A percentile compares a stretch with the other conserved stretches of the same genome.
phyloP scores from a whole-genome alignment of 202 grass and related monocot genomes.

The Panicum virgatum region DNA sequence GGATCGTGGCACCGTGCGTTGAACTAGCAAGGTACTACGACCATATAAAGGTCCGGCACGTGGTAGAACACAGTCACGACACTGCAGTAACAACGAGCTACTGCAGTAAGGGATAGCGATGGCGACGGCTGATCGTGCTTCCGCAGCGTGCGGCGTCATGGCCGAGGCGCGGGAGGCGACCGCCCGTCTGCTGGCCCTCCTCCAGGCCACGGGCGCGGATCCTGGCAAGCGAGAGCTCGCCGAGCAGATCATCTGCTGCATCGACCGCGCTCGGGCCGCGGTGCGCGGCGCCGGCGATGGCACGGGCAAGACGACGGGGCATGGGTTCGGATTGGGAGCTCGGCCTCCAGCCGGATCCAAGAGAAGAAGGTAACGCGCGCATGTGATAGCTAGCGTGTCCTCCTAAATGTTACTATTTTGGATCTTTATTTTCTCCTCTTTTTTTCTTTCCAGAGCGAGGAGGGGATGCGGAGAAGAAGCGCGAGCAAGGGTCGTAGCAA shows the following conservation, averaged over 20 bases:
- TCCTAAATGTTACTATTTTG: no score
- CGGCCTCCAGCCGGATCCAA: background rate
- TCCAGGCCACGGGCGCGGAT: background rate
- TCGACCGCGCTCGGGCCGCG: background rate
- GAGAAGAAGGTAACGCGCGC: background rate
- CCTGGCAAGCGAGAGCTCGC: background rate
- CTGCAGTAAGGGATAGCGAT: background rate
- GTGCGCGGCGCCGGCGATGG: background rate
- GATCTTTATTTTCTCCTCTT: no score
- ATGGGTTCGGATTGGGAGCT: background rate
- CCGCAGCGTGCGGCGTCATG: background rate
- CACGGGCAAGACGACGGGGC: background rate
- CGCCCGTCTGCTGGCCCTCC: background rate
- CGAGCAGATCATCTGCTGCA: slow-evolving; percentile 2
- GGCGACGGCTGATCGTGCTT: background rate
- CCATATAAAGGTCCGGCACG: background rate
- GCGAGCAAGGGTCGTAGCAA: background rate
- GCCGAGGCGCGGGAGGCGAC: background rate
- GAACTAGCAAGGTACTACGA: no score
- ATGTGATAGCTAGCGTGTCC: background rate
- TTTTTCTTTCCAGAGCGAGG: background rate
- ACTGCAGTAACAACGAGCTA: background rate
- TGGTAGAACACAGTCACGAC: background rate
- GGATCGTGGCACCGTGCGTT: no score
- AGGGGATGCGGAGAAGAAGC: background rate